phyloP scores from a whole-genome alignment of 495 filamentous ascomycete genomes.

The Penicillium desertorum region DNA sequence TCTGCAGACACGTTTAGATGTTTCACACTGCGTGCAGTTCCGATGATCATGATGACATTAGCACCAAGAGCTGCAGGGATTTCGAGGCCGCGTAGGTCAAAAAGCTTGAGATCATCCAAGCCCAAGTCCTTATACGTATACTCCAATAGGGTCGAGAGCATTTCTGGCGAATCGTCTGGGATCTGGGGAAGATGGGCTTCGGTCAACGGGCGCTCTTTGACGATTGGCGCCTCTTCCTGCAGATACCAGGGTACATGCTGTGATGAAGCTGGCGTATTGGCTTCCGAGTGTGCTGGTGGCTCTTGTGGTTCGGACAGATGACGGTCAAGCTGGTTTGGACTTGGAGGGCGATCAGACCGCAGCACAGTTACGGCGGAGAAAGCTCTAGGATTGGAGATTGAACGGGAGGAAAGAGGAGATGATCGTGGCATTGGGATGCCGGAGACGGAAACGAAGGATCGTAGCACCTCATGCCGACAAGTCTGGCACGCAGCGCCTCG shows the following conservation, averaged over 20 bases:
- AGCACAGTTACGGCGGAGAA: slow-evolving; percentile 29
- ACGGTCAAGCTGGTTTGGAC: slow-evolving; percentile 17
- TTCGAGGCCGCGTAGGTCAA: slow-evolving; percentile 81
- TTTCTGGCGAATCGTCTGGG: slow-evolving; percentile 68
- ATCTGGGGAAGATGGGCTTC: slow-evolving; percentile 71
- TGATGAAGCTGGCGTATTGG: slow-evolving; percentile 9
- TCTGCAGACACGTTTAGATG: slow-evolving; percentile 93
- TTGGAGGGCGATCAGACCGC: slow-evolving; percentile 26
- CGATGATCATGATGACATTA: slow-evolving; percentile 87
- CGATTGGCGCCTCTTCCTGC: slow-evolving; percentile 57
- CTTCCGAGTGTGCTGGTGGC: slow-evolving; percentile 4
- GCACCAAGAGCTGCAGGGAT: slow-evolving; percentile 84
- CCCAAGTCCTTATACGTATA: slow-evolving; percentile 79
- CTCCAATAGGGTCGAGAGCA: slow-evolving; percentile 71
- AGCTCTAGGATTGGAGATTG: slow-evolving; percentile 23
- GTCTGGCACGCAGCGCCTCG: slow-evolving; percentile 29
- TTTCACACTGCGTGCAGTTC: slow-evolving; percentile 88
- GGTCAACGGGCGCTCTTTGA: slow-evolving; percentile 53
- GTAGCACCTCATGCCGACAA: slow-evolving; percentile 30
- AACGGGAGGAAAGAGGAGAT: slow-evolving; percentile 16
- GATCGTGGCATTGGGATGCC: slow-evolving; percentile 26
- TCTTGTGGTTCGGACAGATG: slow-evolving; percentile 18
- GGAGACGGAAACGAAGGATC: slow-evolving; percentile 27
- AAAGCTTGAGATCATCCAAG: slow-evolving; percentile 69
- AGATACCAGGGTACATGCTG: slow-evolving; percentile 79